Conservation (phyloP, 2,329 filamentous ascomycete species). For the Trichoderma pleuroti region DNA sequence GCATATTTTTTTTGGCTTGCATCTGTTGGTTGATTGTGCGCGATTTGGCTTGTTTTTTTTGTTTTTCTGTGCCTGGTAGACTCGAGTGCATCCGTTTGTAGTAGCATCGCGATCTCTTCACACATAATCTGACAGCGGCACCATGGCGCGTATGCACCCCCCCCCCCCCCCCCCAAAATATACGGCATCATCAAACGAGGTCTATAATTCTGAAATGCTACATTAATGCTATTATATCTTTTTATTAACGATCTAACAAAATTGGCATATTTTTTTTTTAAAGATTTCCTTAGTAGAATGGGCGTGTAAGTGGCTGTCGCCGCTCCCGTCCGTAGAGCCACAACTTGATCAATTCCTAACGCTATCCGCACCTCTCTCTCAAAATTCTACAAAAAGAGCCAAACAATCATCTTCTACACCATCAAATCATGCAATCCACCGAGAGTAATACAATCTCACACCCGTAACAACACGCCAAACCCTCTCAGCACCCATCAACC, state of each 20-base stretch:
- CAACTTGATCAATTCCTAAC: background rate
- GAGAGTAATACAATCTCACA: background rate
- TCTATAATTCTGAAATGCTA: background rate
- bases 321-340: background rate
- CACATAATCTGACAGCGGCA: background rate
- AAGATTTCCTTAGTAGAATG: background rate
- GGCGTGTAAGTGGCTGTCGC: background rate
- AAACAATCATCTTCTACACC: background rate
- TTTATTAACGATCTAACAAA: background rate
- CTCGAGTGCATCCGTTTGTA: no score
- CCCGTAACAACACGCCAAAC: background rate
- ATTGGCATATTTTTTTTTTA: background rate
- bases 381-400: background rate
- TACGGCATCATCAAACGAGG: background rate
- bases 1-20: background rate
- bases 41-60: background rate
- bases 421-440: background rate
- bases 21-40: background rate
- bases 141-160: no score
- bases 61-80: no score
- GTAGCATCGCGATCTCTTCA: background rate
- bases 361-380: background rate
- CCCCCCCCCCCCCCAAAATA: no score
- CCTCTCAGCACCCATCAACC: background rate
- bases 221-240: background rate